These are phyloP conservation scores for Mycena galericulata DNA, from an alignment of 768 basidiomycete genomes.

Conservation along the genomic window DNA sequence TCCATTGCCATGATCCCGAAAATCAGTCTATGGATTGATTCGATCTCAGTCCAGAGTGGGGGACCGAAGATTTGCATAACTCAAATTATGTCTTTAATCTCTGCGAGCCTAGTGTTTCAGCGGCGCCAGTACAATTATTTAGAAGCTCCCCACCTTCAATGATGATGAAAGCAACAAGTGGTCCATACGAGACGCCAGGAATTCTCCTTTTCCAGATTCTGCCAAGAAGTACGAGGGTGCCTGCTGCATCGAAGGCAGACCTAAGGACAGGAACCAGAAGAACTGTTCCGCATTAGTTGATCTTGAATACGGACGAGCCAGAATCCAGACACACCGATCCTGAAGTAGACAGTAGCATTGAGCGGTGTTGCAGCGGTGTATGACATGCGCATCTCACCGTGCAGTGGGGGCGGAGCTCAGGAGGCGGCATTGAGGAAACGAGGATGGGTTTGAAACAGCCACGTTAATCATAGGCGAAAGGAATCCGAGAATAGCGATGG, in stretches of 20 bases:
- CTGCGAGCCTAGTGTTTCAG: neutral
- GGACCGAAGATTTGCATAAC: neutral
- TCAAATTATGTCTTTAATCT: slow-evolving; percentile 7
- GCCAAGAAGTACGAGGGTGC: neutral
- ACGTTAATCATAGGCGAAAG: slow-evolving; percentile 5
- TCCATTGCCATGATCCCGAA: slow-evolving; percentile 22
- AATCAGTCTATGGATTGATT: slow-evolving; percentile 5
- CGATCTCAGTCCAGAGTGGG: too few species aligned
- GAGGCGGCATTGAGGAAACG: slow-evolving; percentile 6
- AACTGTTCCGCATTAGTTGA: neutral
- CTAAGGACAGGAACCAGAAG: neutral
- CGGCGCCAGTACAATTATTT: neutral
- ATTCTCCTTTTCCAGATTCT: neutral
- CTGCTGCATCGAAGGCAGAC: slow-evolving; percentile 2
- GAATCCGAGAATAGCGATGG: neutral
- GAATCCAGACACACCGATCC: neutral
- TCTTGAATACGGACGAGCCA: neutral
- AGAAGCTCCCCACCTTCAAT: neutral
- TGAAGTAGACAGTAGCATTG: neutral
- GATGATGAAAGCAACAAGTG: neutral
- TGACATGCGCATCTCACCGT: neutral
- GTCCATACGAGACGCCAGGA: neutral
- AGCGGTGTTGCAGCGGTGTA: neutral
- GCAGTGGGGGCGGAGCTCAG: neutral
- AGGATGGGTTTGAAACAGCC: slow-evolving; percentile 13